Evolutionary conservation across 2,329 filamentous ascomycete genomes (phyloP).

Genomic region (Venturia aucupariae): DNA sequence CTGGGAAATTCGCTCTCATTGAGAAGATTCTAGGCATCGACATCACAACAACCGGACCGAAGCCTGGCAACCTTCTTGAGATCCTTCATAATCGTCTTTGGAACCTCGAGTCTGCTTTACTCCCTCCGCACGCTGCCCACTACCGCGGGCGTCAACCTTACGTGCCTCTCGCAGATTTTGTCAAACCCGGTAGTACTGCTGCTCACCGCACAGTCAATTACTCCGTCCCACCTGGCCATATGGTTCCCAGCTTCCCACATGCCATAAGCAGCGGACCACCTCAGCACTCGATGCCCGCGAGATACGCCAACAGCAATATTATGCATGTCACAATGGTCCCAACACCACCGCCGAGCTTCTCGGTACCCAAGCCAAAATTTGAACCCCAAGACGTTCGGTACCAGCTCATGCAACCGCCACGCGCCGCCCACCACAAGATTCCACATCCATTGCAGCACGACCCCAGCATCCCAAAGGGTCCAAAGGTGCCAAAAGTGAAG

Average conservation of each 20-base stretch:
- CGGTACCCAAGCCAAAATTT: not conserved
- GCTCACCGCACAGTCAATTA: not conserved
- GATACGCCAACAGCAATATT: not conserved
- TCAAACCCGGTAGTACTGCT: not conserved
- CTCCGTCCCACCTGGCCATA: not conserved
- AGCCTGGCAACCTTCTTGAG: constrained; percentile 9
- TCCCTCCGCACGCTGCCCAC: not conserved
- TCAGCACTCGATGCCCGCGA: not conserved
- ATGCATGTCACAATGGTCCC: not conserved
- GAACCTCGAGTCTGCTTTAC: not conserved
- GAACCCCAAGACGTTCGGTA: not conserved
- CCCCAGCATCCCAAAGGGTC: not conserved
- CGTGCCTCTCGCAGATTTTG: not conserved
- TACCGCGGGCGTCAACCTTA: not conserved
- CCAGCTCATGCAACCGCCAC: not conserved
- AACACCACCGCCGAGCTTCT: not conserved
- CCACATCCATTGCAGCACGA: constrained; percentile 4
- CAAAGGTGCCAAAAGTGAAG: not conserved
- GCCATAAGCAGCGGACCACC: not conserved
- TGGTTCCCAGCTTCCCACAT: not conserved
- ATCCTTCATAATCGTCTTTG: constrained; percentile 2
- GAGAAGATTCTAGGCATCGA: constrained; percentile 8
- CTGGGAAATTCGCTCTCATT: constrained; percentile 6
- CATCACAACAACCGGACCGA: constrained; percentile 10
- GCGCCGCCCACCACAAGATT: not conserved